These are phyloP conservation scores for Fibroporia radiculosa DNA, from an alignment of 768 basidiomycete species.

Conservation along the genomic window DNA sequence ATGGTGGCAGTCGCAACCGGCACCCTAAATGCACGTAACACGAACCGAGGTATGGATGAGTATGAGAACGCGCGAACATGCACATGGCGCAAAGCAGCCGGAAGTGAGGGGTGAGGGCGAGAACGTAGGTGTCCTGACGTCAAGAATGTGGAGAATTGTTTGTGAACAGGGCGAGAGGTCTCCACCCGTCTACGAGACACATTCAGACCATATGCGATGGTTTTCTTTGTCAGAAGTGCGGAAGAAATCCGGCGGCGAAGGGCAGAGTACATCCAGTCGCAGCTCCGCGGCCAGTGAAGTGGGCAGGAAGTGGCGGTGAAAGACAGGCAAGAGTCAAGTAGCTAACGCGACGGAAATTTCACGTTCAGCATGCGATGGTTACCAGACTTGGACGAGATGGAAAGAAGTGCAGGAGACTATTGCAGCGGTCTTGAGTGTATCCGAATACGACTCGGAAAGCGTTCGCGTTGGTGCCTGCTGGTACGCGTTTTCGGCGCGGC, in stretches of 20 bases:
- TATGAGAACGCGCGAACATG: slow-evolving; percentile 79
- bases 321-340: too few species aligned
- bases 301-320: too few species aligned
- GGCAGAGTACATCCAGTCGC: slow-evolving; percentile 42
- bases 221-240: slow-evolving; percentile 32
- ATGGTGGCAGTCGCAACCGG: slow-evolving; percentile 85
- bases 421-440: too few species aligned
- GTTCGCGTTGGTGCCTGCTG: too few species aligned
- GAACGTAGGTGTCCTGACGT: slow-evolving; percentile 39
- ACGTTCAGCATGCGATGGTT: too few species aligned
- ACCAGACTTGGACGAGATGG: too few species aligned
- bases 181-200: slow-evolving; percentile 27
- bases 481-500: too few species aligned
- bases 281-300: too few species aligned
- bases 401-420: too few species aligned
- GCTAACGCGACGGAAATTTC: too few species aligned
- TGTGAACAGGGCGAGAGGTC: slow-evolving; percentile 38
- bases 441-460: too few species aligned
- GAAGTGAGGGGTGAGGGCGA: slow-evolving; percentile 34
- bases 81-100: slow-evolving; percentile 48
- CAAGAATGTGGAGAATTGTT: slow-evolving; percentile 51
- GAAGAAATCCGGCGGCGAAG: slow-evolving; percentile 32
- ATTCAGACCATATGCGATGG: slow-evolving; percentile 46
- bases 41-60: slow-evolving; percentile 80
- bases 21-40: slow-evolving; percentile 80